phyloP scores from a whole-genome alignment of 2,329 filamentous ascomycete species.

The Claviceps sp. region DNA sequence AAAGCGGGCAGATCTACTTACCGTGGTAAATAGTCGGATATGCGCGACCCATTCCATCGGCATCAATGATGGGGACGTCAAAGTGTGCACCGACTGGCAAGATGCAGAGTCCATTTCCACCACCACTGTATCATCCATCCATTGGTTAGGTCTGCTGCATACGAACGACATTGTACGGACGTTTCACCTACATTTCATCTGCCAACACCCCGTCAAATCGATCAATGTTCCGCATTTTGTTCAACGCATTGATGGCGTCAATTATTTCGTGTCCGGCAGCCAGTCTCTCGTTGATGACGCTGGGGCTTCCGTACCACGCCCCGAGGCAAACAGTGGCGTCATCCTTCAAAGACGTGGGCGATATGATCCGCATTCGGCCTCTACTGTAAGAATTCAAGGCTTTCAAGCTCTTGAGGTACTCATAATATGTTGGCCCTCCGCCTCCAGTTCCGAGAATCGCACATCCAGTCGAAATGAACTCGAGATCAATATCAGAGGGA shows the following conservation, averaged over 20 bases:
- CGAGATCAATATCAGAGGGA: constrained; percentile 22
- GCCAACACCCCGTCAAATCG: constrained; percentile 20
- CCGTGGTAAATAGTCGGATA: constrained; percentile 25
- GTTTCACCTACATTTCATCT: constrained; percentile 23
- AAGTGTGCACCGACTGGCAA: constrained; percentile 21
- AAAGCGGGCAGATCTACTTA: constrained; percentile 4
- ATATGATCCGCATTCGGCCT: constrained; percentile 27
- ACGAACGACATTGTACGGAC: neutral
- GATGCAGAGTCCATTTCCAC: constrained; percentile 24
- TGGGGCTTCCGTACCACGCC: constrained; percentile 31
- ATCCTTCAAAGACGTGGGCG: constrained; percentile 22
- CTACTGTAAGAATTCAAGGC: constrained; percentile 19
- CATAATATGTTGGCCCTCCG: constrained; percentile 24
- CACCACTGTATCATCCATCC: constrained; percentile 14
- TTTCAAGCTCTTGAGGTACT: constrained; percentile 30
- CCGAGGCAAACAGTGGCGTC: constrained; percentile 27
- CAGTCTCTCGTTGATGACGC: constrained; percentile 25
- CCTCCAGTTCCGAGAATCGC: constrained; percentile 24
- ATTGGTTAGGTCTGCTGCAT: neutral
- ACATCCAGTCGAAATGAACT: constrained; percentile 22
- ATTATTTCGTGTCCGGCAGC: constrained; percentile 23
- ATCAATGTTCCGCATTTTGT: constrained; percentile 18
- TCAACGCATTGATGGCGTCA: constrained; percentile 22
- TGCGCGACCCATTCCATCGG: constrained; percentile 25
- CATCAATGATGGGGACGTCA: constrained; percentile 23